phyloP scores from a whole-genome alignment of 169 alveolate species.

The Eimeria brunetti region DNA sequence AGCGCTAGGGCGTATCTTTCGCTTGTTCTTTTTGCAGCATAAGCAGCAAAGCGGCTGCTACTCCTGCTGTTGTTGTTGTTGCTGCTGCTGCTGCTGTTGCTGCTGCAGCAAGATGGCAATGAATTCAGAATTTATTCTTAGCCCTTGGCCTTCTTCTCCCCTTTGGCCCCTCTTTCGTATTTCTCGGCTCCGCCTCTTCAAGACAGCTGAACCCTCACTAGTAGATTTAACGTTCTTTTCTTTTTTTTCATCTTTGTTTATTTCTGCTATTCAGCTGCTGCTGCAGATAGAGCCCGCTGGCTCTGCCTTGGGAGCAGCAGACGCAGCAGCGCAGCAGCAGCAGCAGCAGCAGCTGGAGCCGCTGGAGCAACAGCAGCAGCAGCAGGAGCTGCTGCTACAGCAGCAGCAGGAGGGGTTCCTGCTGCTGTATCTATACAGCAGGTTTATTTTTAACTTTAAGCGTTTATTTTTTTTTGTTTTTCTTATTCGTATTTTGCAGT shows the following conservation, averaged over 20 bases:
- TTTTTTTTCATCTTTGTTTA: background rate
- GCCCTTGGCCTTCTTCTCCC: conserved; percentile 3
- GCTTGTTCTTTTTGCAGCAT: background rate
- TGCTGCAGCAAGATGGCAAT: background rate
- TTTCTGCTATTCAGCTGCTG: background rate
- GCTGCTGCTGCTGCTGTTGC: no score
- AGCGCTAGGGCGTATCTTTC: background rate
- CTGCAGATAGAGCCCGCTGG: background rate
- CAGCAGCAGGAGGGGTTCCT: background rate
- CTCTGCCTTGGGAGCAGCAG: background rate
- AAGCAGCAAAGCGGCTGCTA: background rate
- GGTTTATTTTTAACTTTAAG: background rate
- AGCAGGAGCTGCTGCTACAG: background rate
- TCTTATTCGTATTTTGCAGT: background rate
- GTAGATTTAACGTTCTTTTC: background rate
- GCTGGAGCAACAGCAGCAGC: background rate
- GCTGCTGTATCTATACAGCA: conserved; percentile 19
- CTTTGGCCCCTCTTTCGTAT: background rate
- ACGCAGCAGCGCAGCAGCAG: conserved; percentile 31
- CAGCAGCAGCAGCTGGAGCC: background rate
- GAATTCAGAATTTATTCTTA: background rate
- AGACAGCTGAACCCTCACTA: background rate
- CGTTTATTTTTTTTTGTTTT: background rate
- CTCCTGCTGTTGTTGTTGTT: no score
- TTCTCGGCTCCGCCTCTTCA: background rate